Evolutionary conservation across 306 rosid genomes (phyloP).

Genomic region (Begonia masoniana): DNA sequence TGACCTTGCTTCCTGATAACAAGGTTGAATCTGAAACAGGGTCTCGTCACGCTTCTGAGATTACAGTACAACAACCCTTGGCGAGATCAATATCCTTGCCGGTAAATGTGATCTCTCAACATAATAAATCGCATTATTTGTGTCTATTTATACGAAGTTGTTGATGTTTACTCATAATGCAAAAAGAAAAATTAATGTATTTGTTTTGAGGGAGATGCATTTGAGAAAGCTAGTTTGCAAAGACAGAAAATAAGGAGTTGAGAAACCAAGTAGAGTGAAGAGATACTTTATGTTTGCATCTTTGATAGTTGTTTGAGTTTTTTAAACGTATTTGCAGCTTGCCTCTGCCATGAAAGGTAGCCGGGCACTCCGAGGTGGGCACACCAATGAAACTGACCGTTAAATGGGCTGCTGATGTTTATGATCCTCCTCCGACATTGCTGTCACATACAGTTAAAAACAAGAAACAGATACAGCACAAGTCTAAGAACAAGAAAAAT

Average conservation of each 20-base stretch:
- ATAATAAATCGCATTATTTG: background rate
- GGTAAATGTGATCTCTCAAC: constrained; percentile 18
- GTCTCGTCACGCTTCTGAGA: constrained; percentile 15
- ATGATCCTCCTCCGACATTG: constrained; percentile 59
- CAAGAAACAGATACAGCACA: constrained; percentile 73
- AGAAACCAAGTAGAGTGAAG: too few species aligned
- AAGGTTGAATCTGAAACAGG: constrained; percentile 22
- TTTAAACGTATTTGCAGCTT: constrained; percentile 44
- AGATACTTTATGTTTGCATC: too few species aligned
- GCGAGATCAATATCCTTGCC: constrained; percentile 30
- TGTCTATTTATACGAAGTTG: background rate
- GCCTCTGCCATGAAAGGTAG: constrained; percentile 80
- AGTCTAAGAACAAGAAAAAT: constrained; percentile 46
- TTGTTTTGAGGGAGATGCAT: too few species aligned
- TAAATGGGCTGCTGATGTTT: constrained; percentile 82
- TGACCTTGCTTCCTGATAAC: constrained; percentile 15
- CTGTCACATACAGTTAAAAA: constrained; percentile 34
- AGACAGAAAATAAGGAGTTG: constrained; percentile 29
- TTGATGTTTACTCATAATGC: background rate
- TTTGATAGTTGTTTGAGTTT: too few species aligned
- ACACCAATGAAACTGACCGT: constrained; percentile 32
- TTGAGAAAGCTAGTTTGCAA: constrained; percentile 29
- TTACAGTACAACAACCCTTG: constrained; percentile 18
- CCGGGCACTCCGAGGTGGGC: constrained; percentile 29
- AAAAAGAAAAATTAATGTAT: too few species aligned